Evolutionary conservation across 2,329 filamentous ascomycete species (phyloP), one percentile per base, ranked within the genome.

Genomic region (Stagonosporopsis vannaccii): DNA sequence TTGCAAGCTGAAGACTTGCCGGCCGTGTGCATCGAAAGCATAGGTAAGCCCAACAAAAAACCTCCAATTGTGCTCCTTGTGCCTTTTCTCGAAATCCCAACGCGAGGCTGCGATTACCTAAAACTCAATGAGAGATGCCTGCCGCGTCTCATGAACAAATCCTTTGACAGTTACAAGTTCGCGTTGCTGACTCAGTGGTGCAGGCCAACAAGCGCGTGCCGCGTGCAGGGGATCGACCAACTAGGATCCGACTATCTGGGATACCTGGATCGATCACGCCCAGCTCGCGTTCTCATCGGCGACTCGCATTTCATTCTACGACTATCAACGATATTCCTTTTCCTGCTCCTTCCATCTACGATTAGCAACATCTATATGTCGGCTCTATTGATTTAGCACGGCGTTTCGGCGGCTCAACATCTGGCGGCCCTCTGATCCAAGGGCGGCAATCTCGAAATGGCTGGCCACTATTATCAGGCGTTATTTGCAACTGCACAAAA

Each of bases 1-100:
- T 51, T 83, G 81, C 78, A 82, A 81, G 70, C 69, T 81, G 56
- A 81, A 82, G 75, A 78, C 78, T 6, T 83, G 81, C 72, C 71
- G 76, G 37, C 78, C 78, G 22, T 82, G 80, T 72, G 75, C 77
- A 3, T 62, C 71, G 53, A 81, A 81, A 66, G 75, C 77, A 59
- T 79, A 73, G 68, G 69, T 67, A 49, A 61, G 67, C 64, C 17
- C 23, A 43, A 39, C 9, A 22, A 5, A 32, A 32, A 32, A 32
- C 4, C 25, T n/a, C 19, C 30, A 15, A 15, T 35, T 25, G 22
- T n/a, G 2, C 6, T 28, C 19, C 11, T 32, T 20, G 4, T 17
- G n/a, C 4, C 17, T 2, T 26, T 19, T 22, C 17, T 35, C 25
- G 17, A 9, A 8, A 26, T 23, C 7, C 42, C 48, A 33, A 32